Percentiles rank a stretch among this genome's conserved stretches.
These are phyloP conservation scores for Saprolegnia diclina DNA, from an alignment of 352 stramenopile genomes.

Conservation along the genomic window DNA sequence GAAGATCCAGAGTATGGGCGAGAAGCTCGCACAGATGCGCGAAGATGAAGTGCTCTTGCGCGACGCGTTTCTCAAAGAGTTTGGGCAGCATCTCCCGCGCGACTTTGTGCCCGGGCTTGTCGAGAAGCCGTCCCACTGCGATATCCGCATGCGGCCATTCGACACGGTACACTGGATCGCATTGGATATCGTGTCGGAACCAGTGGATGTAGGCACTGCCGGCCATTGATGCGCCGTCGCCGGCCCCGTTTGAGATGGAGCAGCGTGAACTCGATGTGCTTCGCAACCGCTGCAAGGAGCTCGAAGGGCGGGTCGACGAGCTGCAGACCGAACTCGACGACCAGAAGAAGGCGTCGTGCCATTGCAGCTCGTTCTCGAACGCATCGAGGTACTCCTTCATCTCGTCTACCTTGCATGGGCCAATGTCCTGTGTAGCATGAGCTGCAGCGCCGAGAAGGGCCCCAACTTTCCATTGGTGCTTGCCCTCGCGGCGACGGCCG, in stretches of 20 bases:
- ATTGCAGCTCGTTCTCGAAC: constrained; percentile 36
- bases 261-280: constrained; percentile 47
- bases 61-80: constrained; percentile 67
- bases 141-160: constrained; percentile 83
- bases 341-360: constrained; percentile 61
- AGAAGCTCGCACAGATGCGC: constrained; percentile 73
- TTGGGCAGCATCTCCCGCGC: constrained; percentile 72
- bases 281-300: constrained; percentile 59
- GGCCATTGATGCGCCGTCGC: constrained; percentile 40
- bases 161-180: constrained; percentile 39
- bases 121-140: constrained; percentile 84
- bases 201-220: constrained; percentile 53
- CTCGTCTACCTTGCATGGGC: too few relatives aligned
- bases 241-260: constrained; percentile 17
- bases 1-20: constrained; percentile 79
- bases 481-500: constrained; percentile 63
- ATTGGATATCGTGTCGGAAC: neutral
- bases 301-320: constrained; percentile 56
- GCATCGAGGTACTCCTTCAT: constrained; percentile 11
- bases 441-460: constrained; percentile 14
- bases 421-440: constrained; percentile 13
- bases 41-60: constrained; percentile 75
- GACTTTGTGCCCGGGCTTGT: constrained; percentile 76
- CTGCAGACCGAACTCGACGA: constrained; percentile 51
- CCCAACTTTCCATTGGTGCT: constrained; percentile 71